Percentiles rank a stretch among this genome's conserved stretches.
These are phyloP conservation scores for Candida takata DNA, from an alignment of 805 yeast species.

Conservation along the genomic window DNA sequence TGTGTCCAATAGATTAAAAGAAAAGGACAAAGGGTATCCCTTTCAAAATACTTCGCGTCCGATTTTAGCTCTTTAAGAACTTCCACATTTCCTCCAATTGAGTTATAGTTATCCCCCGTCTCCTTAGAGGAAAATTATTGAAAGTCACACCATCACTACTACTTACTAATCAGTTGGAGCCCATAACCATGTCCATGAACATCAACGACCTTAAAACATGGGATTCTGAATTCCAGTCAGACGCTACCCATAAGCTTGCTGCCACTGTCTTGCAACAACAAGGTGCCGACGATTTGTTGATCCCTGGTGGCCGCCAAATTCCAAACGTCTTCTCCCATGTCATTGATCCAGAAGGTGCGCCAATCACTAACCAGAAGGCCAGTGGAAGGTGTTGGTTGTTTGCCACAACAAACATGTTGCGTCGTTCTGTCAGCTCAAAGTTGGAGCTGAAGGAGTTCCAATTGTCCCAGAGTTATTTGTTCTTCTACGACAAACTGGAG, in stretches of 20 bases:
- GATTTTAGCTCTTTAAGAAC: too few species aligned
- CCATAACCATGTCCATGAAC: slow-evolving; percentile 2
- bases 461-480: slow-evolving; percentile 70
- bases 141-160: background rate
- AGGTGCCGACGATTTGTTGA: slow-evolving; percentile 28
- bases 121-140: too few species aligned
- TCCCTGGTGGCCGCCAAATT: slow-evolving; percentile 12
- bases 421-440: slow-evolving; percentile 54
- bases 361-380: slow-evolving; percentile 65
- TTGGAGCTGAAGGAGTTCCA: slow-evolving; percentile 63
- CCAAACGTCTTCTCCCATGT: slow-evolving; percentile 22
- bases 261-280: slow-evolving; percentile 28
- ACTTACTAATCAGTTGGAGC: background rate
- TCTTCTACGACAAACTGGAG: slow-evolving; percentile 82
- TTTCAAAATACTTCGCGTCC: too few species aligned
- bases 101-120: too few species aligned
- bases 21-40: too few species aligned
- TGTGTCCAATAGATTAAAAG: too few species aligned
- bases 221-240: slow-evolving; percentile 22
- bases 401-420: slow-evolving; percentile 70
- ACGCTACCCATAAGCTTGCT: slow-evolving; percentile 27
- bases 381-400: slow-evolving; percentile 89
- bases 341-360: slow-evolving; percentile 42
- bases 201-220: slow-evolving; percentile 13
- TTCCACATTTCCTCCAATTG: too few species aligned